A percentile compares a stretch with the other conserved stretches of the same genome.
Evolutionary conservation across 805 yeast genomes (phyloP).

Genomic region (Kazachstania taianensis): DNA sequence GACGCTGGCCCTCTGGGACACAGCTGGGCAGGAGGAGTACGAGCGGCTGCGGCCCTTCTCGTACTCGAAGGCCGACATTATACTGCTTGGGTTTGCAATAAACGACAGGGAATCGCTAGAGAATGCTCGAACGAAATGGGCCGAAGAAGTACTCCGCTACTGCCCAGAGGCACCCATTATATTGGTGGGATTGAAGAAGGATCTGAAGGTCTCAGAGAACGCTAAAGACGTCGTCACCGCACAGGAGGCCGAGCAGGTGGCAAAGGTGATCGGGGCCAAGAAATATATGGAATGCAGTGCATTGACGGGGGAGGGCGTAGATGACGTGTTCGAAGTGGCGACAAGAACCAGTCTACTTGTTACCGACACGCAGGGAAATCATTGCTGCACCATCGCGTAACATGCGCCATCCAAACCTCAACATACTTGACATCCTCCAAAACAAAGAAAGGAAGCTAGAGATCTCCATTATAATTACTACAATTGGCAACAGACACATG

Average conservation of each 20-base stretch:
- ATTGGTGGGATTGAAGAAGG: slow-evolving; percentile 78
- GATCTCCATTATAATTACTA: too few relatives aligned
- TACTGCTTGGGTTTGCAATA: slow-evolving; percentile 76
- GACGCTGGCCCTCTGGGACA: slow-evolving; percentile 84
- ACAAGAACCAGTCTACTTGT: slow-evolving; percentile 70
- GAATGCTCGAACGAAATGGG: slow-evolving; percentile 81
- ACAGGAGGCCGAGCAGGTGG: slow-evolving; percentile 57
- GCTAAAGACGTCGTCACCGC: slow-evolving; percentile 17
- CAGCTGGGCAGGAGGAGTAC: slow-evolving; percentile 95
- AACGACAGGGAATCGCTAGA: slow-evolving; percentile 77
- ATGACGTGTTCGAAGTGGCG: slow-evolving; percentile 86
- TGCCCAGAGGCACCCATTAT: slow-evolving; percentile 75
- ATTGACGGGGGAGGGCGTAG: slow-evolving; percentile 89
- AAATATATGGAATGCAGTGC: slow-evolving; percentile 83
- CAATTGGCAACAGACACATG: too few relatives aligned
- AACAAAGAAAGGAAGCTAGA: too few relatives aligned
- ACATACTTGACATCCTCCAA: too few relatives aligned
- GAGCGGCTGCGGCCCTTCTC: slow-evolving; percentile 82
- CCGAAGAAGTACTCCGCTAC: slow-evolving; percentile 66
- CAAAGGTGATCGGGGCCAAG: slow-evolving; percentile 73
- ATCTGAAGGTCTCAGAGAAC: slow-evolving; percentile 37
- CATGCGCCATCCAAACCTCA: too few relatives aligned
- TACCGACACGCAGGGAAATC: slow-evolving; percentile 34
- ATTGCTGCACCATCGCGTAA: slow-evolving; percentile 29
- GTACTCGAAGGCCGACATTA: slow-evolving; percentile 78